phyloP scores from a whole-genome alignment of 2,329 filamentous ascomycete genomes.

The Alternaria postmessia region DNA sequence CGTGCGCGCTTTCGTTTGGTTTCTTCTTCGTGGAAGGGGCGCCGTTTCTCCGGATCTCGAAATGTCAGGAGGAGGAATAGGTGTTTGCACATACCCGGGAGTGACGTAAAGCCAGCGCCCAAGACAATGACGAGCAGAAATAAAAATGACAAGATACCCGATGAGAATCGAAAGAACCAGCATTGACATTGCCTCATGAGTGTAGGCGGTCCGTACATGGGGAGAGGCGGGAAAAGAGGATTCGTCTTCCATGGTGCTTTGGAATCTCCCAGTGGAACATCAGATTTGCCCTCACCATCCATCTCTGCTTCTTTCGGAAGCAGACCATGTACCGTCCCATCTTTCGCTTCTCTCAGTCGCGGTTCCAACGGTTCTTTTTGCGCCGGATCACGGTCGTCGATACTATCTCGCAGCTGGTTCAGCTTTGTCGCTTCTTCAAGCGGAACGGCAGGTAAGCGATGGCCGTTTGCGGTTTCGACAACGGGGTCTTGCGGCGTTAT shows the following conservation, averaged over 20 bases:
- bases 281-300: slow-evolving; percentile 54
- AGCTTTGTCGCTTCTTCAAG: slow-evolving; percentile 74
- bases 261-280: slow-evolving; percentile 54
- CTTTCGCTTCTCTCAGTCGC: slow-evolving; percentile 51
- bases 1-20: slow-evolving; percentile 65
- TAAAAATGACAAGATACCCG: slow-evolving; percentile 77
- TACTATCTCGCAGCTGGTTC: slow-evolving; percentile 67
- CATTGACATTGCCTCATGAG: slow-evolving; percentile 71
- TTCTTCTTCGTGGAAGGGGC: slow-evolving; percentile 81
- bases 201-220: slow-evolving; percentile 80
- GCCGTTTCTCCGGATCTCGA: slow-evolving; percentile 64
- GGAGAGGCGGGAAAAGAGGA: slow-evolving; percentile 83
- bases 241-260: slow-evolving; percentile 74
- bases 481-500: slow-evolving; percentile 75
- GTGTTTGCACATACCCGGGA: slow-evolving; percentile 62
- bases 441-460: slow-evolving; percentile 72
- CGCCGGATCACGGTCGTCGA: slow-evolving; percentile 51
- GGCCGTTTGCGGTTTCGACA: slow-evolving; percentile 72
- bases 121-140: slow-evolving; percentile 81
- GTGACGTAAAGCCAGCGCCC: slow-evolving; percentile 74
- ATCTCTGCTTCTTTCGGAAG: slow-evolving; percentile 32
- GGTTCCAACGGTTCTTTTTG: slow-evolving; percentile 35
- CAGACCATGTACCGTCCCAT: slow-evolving; percentile 53
- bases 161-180: slow-evolving; percentile 69
- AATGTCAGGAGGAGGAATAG: slow-evolving; percentile 65